Evolutionary conservation across 306 rosid genomes (phyloP).

Genomic region (Malus asiatica): DNA sequence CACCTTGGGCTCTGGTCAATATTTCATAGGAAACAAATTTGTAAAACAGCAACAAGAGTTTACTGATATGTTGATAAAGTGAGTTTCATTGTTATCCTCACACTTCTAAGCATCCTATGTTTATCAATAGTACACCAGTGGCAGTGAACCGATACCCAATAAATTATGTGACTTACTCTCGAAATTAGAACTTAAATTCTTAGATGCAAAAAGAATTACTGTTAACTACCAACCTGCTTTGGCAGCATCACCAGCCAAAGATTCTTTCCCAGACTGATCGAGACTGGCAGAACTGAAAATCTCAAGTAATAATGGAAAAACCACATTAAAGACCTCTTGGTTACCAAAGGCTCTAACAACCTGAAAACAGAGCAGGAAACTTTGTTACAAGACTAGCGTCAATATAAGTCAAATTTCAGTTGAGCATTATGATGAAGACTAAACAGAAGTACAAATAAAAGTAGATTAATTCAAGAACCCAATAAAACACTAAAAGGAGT

Average conservation of each 20-base stretch:
- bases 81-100: neutral
- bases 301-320: constrained; percentile 62
- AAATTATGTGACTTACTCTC: neutral
- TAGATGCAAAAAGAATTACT: constrained; percentile 10
- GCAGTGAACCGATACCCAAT: neutral
- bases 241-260: constrained; percentile 35
- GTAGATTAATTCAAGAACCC: neutral
- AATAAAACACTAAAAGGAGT: neutral
- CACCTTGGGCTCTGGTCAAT: neutral
- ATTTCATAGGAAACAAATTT: neutral
- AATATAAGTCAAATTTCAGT: neutral
- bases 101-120: neutral
- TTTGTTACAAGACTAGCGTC: neutral
- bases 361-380: constrained; percentile 42
- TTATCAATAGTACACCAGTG: neutral
- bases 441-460: neutral
- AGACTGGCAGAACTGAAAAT: constrained; percentile 37
- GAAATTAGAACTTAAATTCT: constrained; percentile 3
- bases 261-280: constrained; percentile 37
- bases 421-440: neutral
- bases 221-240: constrained; percentile 51
- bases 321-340: constrained; percentile 66
- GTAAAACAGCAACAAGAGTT: neutral
- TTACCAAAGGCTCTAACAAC: constrained; percentile 77
- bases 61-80: neutral